Evolutionary conservation across 805 yeast genomes (phyloP), one percentile per base, ranked within the genome.

Genomic region (Zygosaccharomyces bailii): DNA sequence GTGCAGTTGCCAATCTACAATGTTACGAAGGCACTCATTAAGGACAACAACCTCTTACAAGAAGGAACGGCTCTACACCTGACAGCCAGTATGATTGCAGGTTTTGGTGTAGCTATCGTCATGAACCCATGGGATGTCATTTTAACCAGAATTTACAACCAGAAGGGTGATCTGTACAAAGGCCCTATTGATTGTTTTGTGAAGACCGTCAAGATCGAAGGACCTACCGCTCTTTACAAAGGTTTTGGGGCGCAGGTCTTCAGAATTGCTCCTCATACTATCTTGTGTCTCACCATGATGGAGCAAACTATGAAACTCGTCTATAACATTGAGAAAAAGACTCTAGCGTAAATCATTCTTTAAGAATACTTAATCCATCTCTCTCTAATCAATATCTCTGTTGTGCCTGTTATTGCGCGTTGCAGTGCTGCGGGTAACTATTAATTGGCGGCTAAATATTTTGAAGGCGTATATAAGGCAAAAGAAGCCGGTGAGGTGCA

Each of bases 91-190:
- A 79, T 90, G 1, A 69, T 76, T 51, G 82, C 96, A 5, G 99
- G 99, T 35, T 63, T 89, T 32, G 96, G 96, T 55, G 98, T 93
- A 24, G 90, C 95, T 41, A 72, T 90, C 16, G 96, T 87, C 24
- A 91, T 93, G 97, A 93, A 90, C 64, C 98, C 99, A 11, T 89
- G 96, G 79, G 99, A 93, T 66, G 98, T 93, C 35, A 76, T 93
- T 42, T 72, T 93, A 68, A 93, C 99, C 1, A 79, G 99, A 70
- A 84, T 93, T 64, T 93, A 91, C 69, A 93, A 93, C 67, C 98
- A 93, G 65, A 86, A 83, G 66, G 96, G 96, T 39, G 76, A 86
- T 58, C 75, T 85, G 42, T 93, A 93, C 68, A 74, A 71, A 41
- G 96, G 95, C 7, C 95, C 96, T 1, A 53, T 89, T 18, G 99